Conservation (phyloP, 441 rosid species). For the Syzygium malaccense region DNA sequence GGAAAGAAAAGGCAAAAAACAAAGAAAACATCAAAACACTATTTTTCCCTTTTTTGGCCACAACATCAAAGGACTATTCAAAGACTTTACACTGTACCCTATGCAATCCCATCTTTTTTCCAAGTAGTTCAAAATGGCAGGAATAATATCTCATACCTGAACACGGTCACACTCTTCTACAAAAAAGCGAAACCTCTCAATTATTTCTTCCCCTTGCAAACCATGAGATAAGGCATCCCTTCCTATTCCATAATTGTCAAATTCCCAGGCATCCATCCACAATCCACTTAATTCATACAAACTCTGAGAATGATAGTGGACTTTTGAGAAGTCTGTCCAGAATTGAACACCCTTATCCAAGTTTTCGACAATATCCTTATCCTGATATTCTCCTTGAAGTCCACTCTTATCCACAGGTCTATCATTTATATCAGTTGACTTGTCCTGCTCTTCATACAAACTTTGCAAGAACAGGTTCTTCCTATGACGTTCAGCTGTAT, state of each 20-base stretch:
- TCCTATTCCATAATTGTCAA: slow-evolving; percentile 76
- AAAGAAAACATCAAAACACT: background rate
- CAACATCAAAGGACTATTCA: background rate
- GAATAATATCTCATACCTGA: slow-evolving; percentile 37
- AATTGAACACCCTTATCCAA: slow-evolving; percentile 60
- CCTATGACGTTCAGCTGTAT: slow-evolving; percentile 39
- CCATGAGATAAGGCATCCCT: slow-evolving; percentile 54
- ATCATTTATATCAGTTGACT: slow-evolving; percentile 1
- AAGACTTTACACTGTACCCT: background rate
- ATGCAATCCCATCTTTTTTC: background rate
- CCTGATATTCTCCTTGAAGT: slow-evolving; percentile 33
- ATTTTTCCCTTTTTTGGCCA: background rate
- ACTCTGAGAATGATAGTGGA: slow-evolving; percentile 79
- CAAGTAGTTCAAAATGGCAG: background rate
- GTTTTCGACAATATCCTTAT: slow-evolving; percentile 57
- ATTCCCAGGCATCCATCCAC: slow-evolving; percentile 46
- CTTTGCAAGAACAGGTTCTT: slow-evolving; percentile 78
- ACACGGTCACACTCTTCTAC: slow-evolving; percentile 89
- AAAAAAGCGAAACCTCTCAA: slow-evolving; percentile 74
- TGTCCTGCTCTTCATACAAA: slow-evolving; percentile 45
- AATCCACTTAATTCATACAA: slow-evolving; percentile 64
- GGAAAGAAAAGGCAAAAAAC: background rate
- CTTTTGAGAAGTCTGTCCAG: slow-evolving; percentile 95
- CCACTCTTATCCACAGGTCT: slow-evolving; percentile 15
- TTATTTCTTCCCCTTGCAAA: slow-evolving; percentile 65